These are phyloP conservation scores for Xylaria sp. DNA, from an alignment of 2,329 filamentous ascomycete species.

Conservation along the genomic window DNA sequence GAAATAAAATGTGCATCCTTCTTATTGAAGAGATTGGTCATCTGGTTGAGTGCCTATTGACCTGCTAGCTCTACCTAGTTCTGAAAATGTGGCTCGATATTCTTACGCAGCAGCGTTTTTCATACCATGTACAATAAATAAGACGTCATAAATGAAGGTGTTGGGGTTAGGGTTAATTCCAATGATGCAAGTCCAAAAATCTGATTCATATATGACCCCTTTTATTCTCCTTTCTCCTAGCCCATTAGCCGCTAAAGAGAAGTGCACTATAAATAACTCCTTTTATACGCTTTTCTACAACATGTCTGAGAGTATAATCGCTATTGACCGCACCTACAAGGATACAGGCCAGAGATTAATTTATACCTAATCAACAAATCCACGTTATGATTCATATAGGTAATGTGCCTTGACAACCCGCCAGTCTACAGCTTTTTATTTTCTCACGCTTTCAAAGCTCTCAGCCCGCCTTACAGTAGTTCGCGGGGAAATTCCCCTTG, in stretches of 20 bases:
- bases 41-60: not conserved
- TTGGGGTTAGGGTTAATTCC: not conserved
- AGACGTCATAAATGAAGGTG: not conserved
- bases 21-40: not conserved
- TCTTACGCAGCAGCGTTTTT: not conserved
- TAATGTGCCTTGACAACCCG: not conserved
- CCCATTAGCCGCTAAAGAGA: not conserved
- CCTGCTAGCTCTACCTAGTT: not conserved
- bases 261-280: not conserved
- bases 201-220: not conserved
- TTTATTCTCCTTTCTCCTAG: not conserved
- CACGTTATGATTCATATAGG: not conserved
- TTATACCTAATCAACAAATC: not conserved
- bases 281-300: not conserved
- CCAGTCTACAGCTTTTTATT: not conserved
- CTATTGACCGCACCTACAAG: not conserved
- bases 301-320: not conserved
- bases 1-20: no score
- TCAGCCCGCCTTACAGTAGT: constrained; percentile 71
- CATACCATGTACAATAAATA: not conserved
- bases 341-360: not conserved
- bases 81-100: no score
- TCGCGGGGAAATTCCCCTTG: constrained; percentile 81
- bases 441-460: not conserved
- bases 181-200: not conserved